Evolutionary conservation across 2,329 filamentous ascomycete species (phyloP).

Genomic region (Leptographium galeiforme): DNA sequence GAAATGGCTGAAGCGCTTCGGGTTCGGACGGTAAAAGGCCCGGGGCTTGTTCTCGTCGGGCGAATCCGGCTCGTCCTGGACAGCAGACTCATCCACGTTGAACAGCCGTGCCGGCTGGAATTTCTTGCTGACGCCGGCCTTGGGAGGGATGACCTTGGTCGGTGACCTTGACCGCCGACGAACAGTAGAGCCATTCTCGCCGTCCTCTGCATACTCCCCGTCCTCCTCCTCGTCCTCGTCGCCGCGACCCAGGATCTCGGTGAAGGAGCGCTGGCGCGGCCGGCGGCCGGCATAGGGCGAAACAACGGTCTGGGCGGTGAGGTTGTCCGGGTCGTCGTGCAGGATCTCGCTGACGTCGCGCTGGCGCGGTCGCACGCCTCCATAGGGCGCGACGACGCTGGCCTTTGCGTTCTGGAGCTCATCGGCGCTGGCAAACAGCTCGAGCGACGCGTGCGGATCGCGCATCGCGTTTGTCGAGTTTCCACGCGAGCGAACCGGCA

Average conservation of each 20-base stretch:
- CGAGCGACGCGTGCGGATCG: constrained; percentile 57
- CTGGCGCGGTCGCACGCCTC: constrained; percentile 45
- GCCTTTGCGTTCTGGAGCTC: constrained; percentile 29
- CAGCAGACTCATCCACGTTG: constrained; percentile 20
- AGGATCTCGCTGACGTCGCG: constrained; percentile 63
- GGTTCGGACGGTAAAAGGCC: constrained; percentile 48
- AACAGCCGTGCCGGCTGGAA: constrained; percentile 52
- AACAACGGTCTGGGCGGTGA: constrained; percentile 18
- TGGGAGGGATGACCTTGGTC: constrained; percentile 31
- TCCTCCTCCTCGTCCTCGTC: constrained; percentile 18
- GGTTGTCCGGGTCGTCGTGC: constrained; percentile 31
- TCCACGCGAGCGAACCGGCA: constrained; percentile 31
- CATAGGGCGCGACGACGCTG: constrained; percentile 48
- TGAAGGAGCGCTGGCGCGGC: constrained; percentile 52
- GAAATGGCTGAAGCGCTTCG: constrained; percentile 76
- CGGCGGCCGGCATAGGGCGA: constrained; percentile 37
- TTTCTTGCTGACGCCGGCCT: constrained; percentile 45
- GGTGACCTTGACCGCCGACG: constrained; percentile 32
- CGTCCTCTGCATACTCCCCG: not conserved
- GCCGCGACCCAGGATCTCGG: constrained; percentile 54
- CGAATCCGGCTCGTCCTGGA: constrained; percentile 23
- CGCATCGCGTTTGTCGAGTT: constrained; percentile 41
- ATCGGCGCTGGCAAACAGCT: constrained; percentile 58
- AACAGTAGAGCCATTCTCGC: constrained; percentile 8
- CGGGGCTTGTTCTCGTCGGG: constrained; percentile 26